phyloP scores from a whole-genome alignment of 371 early-diverging fungal genomes.

The Mortierella sp. region DNA sequence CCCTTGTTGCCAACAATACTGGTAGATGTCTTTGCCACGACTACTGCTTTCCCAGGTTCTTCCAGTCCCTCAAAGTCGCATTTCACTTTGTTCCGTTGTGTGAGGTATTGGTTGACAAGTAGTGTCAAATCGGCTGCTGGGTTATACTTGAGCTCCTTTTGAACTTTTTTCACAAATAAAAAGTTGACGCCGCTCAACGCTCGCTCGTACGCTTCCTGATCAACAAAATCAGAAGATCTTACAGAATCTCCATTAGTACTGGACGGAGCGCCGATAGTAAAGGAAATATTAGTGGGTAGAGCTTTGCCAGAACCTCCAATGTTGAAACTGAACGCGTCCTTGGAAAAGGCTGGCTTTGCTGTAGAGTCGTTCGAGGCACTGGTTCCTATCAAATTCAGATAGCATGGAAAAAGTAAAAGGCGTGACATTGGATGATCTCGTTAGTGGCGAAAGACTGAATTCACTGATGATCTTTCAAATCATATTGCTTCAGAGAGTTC shows the following conservation, averaged over 20 bases:
- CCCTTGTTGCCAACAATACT: not conserved
- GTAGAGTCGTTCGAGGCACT: no score
- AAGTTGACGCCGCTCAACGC: conserved; percentile 25
- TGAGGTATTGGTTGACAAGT: conserved; percentile 25
- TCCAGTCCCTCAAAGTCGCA: conserved; percentile 10
- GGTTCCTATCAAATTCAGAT: no score
- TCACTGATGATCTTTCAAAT: no score
- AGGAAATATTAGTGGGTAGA: not conserved
- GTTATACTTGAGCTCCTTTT: conserved; percentile 30
- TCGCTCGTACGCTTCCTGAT: conserved; percentile 30
- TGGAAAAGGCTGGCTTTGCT: conserved; percentile 14
- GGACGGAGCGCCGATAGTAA: not conserved
- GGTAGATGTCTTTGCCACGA: not conserved
- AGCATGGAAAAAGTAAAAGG: no score
- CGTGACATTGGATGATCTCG: no score
- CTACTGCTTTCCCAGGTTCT: conserved; percentile 12
- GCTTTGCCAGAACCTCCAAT: conserved; percentile 27
- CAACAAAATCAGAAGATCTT: not conserved
- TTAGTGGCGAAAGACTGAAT: no score
- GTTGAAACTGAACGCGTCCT: conserved; percentile 32
- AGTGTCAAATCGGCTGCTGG: conserved; percentile 33
- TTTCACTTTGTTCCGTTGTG: conserved; percentile 20
- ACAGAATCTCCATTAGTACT: no score
- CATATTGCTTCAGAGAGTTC: no score
- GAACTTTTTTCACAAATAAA: conserved; percentile 28